Conservation (phyloP, 2,329 filamentous ascomycete genomes). For the Colletotrichum acutatum region DNA sequence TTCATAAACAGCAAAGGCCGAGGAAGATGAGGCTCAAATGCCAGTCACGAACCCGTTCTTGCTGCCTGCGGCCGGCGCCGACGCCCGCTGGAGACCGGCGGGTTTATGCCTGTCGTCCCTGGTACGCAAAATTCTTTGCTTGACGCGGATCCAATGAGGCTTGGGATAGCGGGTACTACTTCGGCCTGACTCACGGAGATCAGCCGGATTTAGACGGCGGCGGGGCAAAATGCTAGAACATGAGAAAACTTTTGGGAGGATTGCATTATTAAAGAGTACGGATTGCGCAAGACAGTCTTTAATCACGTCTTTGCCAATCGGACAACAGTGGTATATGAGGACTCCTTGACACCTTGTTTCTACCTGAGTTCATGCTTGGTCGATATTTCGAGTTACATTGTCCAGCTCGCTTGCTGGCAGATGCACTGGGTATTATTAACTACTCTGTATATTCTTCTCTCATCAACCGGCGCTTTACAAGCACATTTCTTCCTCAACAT, state of each 20-base stretch:
- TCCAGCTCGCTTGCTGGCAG: constrained; percentile 23
- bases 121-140: neutral
- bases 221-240: neutral
- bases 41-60: neutral
- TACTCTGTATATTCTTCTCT: constrained; percentile 1
- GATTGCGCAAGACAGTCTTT: neutral
- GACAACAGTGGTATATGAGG: neutral
- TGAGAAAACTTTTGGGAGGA: neutral
- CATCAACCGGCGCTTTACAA: neutral
- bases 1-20: neutral
- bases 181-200: constrained; percentile 15
- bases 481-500: constrained; percentile 16
- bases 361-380: neutral
- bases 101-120: neutral
- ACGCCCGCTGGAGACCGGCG: constrained; percentile 25
- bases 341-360: neutral
- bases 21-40: neutral
- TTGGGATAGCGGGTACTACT: neutral
- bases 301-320: constrained; percentile 9
- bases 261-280: neutral
- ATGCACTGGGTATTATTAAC: constrained; percentile 22
- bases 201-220: constrained; percentile 19
- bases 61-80: constrained; percentile 13
- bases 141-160: neutral
- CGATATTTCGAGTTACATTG: neutral